Conservation (phyloP, 805 yeast species). For the Millerozyma miso region DNA sequence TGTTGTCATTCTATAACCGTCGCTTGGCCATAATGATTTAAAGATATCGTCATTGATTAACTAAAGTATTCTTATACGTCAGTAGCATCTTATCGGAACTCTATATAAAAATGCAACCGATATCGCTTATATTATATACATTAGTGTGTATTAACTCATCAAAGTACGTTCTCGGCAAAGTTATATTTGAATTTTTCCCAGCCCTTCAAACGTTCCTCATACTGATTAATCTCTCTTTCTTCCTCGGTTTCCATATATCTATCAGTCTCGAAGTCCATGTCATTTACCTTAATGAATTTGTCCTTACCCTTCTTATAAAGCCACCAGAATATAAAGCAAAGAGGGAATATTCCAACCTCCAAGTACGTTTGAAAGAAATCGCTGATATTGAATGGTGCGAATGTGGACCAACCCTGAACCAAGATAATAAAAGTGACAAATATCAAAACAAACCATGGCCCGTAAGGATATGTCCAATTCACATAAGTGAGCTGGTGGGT, state of each 20-base stretch:
- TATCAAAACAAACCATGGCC: conserved; percentile 44
- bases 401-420: conserved; percentile 53
- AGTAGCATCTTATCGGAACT: no score
- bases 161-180: conserved; percentile 21
- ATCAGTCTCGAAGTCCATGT: conserved; percentile 53
- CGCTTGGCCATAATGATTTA: no score
- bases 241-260: conserved; percentile 48
- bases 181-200: conserved; percentile 37
- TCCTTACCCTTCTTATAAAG: conserved; percentile 38
- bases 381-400: conserved; percentile 41
- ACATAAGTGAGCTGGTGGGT: conserved; percentile 36
- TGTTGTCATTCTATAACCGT: no score
- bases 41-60: no score
- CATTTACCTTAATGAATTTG: conserved; percentile 37
- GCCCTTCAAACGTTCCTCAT: conserved; percentile 38
- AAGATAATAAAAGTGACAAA: conserved; percentile 41
- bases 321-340: conserved; percentile 45
- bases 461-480: conserved; percentile 52
- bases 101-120: no score
- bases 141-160: no score
- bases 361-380: conserved; percentile 44
- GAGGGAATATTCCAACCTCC: conserved; percentile 46
- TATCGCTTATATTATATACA: no score
- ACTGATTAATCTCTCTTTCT: conserved; percentile 38
- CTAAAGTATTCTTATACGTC: no score